phyloP scores from a whole-genome alignment of 1,284 basidiomycete genomes.

The Pseudozyma pruni region DNA sequence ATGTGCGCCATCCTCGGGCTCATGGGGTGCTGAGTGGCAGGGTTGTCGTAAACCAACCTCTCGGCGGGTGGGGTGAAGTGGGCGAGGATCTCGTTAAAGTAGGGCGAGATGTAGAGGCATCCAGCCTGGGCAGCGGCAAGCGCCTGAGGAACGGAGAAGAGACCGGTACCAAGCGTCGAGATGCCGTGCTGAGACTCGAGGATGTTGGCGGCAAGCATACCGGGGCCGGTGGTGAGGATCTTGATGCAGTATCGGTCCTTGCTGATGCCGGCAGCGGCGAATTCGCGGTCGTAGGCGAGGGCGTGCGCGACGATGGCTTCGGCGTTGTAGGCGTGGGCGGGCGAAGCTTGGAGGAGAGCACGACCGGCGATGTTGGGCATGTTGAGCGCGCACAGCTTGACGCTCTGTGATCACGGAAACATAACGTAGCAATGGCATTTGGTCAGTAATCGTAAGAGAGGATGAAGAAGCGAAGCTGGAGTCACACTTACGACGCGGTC shows the following conservation, averaged over 20 bases:
- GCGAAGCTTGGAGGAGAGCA: slow-evolving; percentile 30
- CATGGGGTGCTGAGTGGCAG: slow-evolving; percentile 35
- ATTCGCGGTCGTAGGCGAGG: slow-evolving; percentile 29
- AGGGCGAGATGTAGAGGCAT: slow-evolving; percentile 66
- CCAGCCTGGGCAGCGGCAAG: slow-evolving; percentile 66
- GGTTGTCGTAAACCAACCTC: slow-evolving; percentile 18
- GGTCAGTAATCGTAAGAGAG: too few relatives aligned
- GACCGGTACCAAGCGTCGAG: slow-evolving; percentile 64
- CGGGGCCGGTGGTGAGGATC: slow-evolving; percentile 66
- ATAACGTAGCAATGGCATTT: too few relatives aligned
- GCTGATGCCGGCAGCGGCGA: slow-evolving; percentile 16
- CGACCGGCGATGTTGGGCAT: slow-evolving; percentile 28
- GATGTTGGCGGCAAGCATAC: slow-evolving; percentile 61
- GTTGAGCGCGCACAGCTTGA: slow-evolving; percentile 30
- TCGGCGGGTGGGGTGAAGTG: slow-evolving; percentile 49
- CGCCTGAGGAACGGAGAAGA: slow-evolving; percentile 66
- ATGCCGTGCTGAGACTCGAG: slow-evolving; percentile 59
- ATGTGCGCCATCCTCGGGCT: slow-evolving; percentile 35
- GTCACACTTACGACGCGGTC: slow-evolving; percentile 26
- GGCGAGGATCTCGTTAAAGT: slow-evolving; percentile 66
- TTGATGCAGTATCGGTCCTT: slow-evolving; percentile 67
- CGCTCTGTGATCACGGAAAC: slow-evolving; percentile 3
- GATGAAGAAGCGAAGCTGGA: too few relatives aligned
- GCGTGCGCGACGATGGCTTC: slow-evolving; percentile 29
- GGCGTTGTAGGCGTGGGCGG: slow-evolving; percentile 25